These are phyloP conservation scores for Waltergamsia citrina DNA, from an alignment of 2,329 filamentous ascomycete species.

Conservation along the genomic window DNA sequence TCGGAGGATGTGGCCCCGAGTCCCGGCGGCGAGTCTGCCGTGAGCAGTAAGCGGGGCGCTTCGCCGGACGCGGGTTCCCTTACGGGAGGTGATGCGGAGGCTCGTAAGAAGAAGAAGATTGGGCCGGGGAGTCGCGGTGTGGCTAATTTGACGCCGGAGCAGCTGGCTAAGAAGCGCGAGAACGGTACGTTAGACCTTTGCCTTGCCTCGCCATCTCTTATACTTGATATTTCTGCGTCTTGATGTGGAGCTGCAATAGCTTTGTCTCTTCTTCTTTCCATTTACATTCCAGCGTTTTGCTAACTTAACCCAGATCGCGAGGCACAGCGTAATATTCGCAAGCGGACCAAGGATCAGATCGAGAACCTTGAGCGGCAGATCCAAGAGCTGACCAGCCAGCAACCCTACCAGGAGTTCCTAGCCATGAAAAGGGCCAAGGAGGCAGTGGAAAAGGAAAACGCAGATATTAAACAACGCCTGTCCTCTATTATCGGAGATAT, in stretches of 20 bases:
- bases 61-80: conserved; percentile 1
- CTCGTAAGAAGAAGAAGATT: conserved; percentile 34
- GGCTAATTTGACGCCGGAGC: conserved; percentile 61
- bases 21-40: conserved; percentile 5
- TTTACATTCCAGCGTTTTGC: too few species aligned
- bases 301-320: conserved; percentile 61
- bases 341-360: conserved; percentile 74
- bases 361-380: conserved; percentile 65
- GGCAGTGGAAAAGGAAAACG: conserved; percentile 68
- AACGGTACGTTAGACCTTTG: conserved; percentile 49
- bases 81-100: conserved; percentile 7
- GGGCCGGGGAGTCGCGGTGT: conserved; percentile 36
- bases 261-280: too few species aligned
- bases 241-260: too few species aligned
- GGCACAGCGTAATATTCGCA: conserved; percentile 75
- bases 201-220: too few species aligned
- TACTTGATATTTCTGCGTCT: neutral
- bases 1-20: conserved; percentile 5
- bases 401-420: conserved; percentile 79
- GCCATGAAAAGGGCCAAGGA: conserved; percentile 67
- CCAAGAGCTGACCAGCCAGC: conserved; percentile 65
- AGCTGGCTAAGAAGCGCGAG: conserved; percentile 58
- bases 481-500: conserved; percentile 55
- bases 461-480: conserved; percentile 63
- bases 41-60: conserved; percentile 5